Percentiles rank a stretch among this genome's conserved stretches.
phyloP scores from a whole-genome alignment of 129 eudicot genomes.

The Lactuca saligna region DNA sequence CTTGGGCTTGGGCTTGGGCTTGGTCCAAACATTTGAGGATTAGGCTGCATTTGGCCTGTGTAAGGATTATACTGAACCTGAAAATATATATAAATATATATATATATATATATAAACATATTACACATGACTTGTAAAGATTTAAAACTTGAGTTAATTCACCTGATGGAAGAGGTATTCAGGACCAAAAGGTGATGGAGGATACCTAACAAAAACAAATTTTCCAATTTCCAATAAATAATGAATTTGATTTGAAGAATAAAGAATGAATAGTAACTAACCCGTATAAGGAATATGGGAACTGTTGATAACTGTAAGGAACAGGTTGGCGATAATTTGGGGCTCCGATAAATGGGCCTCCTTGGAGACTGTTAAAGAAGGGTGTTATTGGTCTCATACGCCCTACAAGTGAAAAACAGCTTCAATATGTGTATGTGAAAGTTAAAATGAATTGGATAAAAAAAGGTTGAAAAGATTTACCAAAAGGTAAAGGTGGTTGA shows the following conservation, averaged over 20 bases:
- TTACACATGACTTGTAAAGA: neutral
- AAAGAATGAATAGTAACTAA: slow-evolving; percentile 18
- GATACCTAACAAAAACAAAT: slow-evolving; percentile 42
- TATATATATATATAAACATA: neutral
- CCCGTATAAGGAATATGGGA: slow-evolving; percentile 56
- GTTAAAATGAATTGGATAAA: neutral
- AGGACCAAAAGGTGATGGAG: slow-evolving; percentile 52
- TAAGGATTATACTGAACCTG: slow-evolving; percentile 50
- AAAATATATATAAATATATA: neutral
- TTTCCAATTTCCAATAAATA: neutral
- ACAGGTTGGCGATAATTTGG: slow-evolving; percentile 49
- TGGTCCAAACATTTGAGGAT: slow-evolving; percentile 46
- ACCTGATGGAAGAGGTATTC: slow-evolving; percentile 64
- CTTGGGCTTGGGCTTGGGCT: slow-evolving; percentile 16
- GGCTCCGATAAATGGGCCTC: slow-evolving; percentile 42
- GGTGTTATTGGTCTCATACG: slow-evolving; percentile 47
- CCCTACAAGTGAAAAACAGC: slow-evolving; percentile 37
- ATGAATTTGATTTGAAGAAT: neutral
- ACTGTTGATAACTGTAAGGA: slow-evolving; percentile 55
- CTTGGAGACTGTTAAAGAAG: slow-evolving; percentile 44
- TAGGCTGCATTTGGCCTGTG: slow-evolving; percentile 41
- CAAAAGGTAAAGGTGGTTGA: slow-evolving; percentile 45
- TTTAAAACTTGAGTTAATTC: slow-evolving; percentile 4
- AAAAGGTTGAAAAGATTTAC: slow-evolving; percentile 29
- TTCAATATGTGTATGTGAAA: slow-evolving; percentile 18